Evolutionary conservation across 176 grass and related monocot genomes (phyloP).

Genomic region (Oryza brachyantha): DNA sequence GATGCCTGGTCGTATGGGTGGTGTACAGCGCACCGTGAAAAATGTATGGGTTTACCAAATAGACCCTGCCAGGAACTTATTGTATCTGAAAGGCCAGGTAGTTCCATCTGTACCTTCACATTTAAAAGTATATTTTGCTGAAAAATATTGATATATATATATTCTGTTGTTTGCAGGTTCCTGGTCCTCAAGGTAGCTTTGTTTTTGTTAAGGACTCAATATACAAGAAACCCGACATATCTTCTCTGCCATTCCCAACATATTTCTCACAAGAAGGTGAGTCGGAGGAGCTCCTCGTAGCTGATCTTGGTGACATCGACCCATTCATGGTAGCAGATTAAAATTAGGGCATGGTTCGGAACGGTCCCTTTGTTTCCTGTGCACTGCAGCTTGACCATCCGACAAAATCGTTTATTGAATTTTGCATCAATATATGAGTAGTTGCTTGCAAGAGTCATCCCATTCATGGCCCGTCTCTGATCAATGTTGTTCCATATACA

Average conservation of each 20-base stretch:
- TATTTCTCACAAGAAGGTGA: conserved; percentile 71
- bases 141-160: not conserved
- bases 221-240: conserved; percentile 82
- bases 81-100: conserved; percentile 97
- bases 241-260: conserved; percentile 83
- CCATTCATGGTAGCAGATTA: conserved; percentile 89
- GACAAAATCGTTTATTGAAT: conserved; percentile 30
- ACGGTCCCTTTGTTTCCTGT: not conserved
- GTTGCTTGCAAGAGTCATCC: conserved; percentile 6
- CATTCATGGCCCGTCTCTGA: conserved; percentile 35
- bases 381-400: conserved; percentile 18
- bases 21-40: conserved; percentile 75
- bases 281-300: conserved; percentile 52
- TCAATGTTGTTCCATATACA: conserved; percentile 47
- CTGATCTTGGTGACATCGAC: conserved; percentile 75
- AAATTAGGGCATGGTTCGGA: conserved; percentile 4
- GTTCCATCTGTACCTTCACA: not conserved
- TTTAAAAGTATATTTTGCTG: not conserved
- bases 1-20: conserved; percentile 96
- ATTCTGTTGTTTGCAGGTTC: conserved; percentile 59
- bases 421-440: conserved; percentile 28
- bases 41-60: conserved; percentile 99
- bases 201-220: conserved; percentile 87
- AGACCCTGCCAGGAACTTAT: conserved; percentile 89
- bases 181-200: conserved; percentile 91